phyloP scores from a whole-genome alignment of 108 stramenopile genomes.

The Conticribra weissflogii region DNA sequence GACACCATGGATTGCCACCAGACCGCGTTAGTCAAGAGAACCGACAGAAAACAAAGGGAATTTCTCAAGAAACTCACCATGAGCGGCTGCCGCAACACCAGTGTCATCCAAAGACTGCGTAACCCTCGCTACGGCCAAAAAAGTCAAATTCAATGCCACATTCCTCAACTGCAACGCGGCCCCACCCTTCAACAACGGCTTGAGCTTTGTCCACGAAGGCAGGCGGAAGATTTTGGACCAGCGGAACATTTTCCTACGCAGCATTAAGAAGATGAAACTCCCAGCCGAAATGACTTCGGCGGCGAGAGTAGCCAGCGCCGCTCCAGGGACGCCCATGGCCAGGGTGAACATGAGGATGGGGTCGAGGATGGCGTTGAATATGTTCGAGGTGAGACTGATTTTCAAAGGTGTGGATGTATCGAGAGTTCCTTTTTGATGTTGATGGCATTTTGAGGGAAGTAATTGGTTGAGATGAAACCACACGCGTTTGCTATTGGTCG shows the following conservation, averaged over 20 bases:
- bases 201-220: slow-evolving; percentile 65
- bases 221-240: slow-evolving; percentile 61
- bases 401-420: slow-evolving; percentile 87
- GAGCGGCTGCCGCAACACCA: slow-evolving; percentile 87
- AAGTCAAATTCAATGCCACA: slow-evolving; percentile 82
- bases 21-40: too few relatives aligned
- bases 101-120: slow-evolving; percentile 83
- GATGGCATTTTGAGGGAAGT: too few relatives aligned
- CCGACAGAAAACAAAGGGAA: too few relatives aligned
- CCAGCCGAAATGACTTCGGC: slow-evolving; percentile 76
- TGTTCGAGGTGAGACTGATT: slow-evolving; percentile 78
- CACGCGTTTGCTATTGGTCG: neutral
- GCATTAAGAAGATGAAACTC: slow-evolving; percentile 62
- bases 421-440: slow-evolving; percentile 48
- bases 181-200: slow-evolving; percentile 78
- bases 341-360: slow-evolving; percentile 84
- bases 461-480: too few relatives aligned
- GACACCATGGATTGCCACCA: too few relatives aligned
- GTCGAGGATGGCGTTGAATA: slow-evolving; percentile 84
- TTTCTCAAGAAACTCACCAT: slow-evolving; percentile 45
- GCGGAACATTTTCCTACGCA: slow-evolving; percentile 58
- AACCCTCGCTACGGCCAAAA: slow-evolving; percentile 80
- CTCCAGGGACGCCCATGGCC: slow-evolving; percentile 86
- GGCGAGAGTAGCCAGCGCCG: slow-evolving; percentile 83
- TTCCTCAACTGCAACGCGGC: slow-evolving; percentile 84